Conservation (phyloP, 2,329 filamentous ascomycete species). For the Exserohilum turcica region DNA sequence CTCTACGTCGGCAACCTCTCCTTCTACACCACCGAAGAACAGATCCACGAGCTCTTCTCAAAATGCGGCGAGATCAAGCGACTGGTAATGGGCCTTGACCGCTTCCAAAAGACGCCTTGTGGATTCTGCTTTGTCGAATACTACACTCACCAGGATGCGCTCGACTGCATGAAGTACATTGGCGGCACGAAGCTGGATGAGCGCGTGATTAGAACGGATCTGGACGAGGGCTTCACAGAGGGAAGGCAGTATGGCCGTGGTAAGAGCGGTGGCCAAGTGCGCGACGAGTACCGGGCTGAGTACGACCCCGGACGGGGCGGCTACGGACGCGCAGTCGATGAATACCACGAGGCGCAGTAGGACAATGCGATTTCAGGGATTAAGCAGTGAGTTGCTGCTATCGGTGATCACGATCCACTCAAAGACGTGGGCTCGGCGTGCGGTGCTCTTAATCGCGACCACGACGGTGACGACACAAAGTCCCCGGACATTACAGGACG, state of each 20-base stretch:
- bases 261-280: conserved; percentile 94
- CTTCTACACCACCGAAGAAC: conserved; percentile 98
- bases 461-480: not conserved
- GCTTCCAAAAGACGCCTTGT: conserved; percentile 96
- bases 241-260: conserved; percentile 94
- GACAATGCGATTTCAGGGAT: not conserved
- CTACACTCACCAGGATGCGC: conserved; percentile 94
- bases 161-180: conserved; percentile 98
- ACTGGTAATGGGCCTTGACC: conserved; percentile 94
- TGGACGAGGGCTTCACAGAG: conserved; percentile 95
- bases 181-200: conserved; percentile 98
- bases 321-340: conserved; percentile 69
- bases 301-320: conserved; percentile 94
- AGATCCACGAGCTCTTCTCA: conserved; percentile 94
- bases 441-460: not conserved
- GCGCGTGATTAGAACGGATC: conserved; percentile 90
- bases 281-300: conserved; percentile 97
- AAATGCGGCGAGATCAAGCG: conserved; percentile 98
- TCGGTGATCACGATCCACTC: not conserved
- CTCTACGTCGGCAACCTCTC: conserved; percentile 98
- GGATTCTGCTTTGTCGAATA: conserved; percentile 99
- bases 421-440: not conserved
- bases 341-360: conserved; percentile 36
- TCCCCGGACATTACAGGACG: not conserved
- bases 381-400: not conserved